Evolutionary conservation across 225 moss, liverwort and hornwort genomes (phyloP).

Genomic region (Physcomitrium patens): DNA sequence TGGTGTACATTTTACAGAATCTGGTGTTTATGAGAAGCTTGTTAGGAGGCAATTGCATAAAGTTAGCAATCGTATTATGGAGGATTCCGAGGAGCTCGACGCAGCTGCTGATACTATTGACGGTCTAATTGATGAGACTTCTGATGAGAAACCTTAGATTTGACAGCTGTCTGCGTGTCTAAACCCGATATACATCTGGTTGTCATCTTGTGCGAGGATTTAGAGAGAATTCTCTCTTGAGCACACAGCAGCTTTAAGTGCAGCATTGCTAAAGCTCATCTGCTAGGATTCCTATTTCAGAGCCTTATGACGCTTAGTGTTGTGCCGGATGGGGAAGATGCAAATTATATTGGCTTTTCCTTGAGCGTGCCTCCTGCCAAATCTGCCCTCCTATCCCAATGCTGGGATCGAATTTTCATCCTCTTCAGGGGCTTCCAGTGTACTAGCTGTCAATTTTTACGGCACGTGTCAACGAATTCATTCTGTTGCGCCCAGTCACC

Average conservation of each 20-base stretch:
- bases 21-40: constrained; percentile 94
- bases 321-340: constrained; percentile 23
- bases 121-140: constrained; percentile 53
- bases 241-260: constrained; percentile 44
- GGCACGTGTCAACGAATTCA: constrained; percentile 40
- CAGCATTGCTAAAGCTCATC: constrained; percentile 48
- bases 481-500: constrained; percentile 38
- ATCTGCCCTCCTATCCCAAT: constrained; percentile 26
- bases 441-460: constrained; percentile 52
- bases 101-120: constrained; percentile 58
- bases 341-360: constrained; percentile 15
- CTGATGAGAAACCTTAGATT: constrained; percentile 35
- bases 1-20: constrained; percentile 37
- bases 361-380: constrained; percentile 2
- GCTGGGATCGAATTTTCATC: constrained; percentile 31
- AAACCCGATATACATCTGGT: constrained; percentile 23
- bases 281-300: constrained; percentile 30
- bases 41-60: constrained; percentile 96
- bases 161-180: constrained; percentile 3
- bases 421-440: constrained; percentile 28
- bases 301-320: constrained; percentile 15
- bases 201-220: constrained; percentile 19
- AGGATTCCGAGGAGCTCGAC: constrained; percentile 53
- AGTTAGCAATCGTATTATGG: constrained; percentile 68
- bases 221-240: constrained; percentile 15